A percentile compares a stretch with the other conserved stretches of the same genome.
phyloP scores from a whole-genome alignment of 345 rosid species.

The Populus davidiana region DNA sequence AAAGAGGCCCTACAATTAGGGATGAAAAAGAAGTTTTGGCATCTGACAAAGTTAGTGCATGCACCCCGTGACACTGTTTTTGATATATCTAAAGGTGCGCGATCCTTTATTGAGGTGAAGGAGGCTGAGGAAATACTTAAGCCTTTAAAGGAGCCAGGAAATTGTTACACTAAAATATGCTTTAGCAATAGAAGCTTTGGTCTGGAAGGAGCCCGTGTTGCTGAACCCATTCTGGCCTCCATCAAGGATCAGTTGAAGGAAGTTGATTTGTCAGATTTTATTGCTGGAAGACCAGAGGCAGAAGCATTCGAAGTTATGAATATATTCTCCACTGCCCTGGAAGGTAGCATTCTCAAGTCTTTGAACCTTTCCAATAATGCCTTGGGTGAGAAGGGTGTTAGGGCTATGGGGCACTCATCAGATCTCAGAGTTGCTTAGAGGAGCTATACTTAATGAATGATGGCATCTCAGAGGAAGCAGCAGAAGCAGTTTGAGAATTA shows the following conservation, averaged over 20 bases:
- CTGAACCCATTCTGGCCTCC: conserved; percentile 69
- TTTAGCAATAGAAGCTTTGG: conserved; percentile 92
- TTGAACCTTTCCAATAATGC: conserved; percentile 91
- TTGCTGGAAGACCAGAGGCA: conserved; percentile 81
- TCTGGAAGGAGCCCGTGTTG: conserved; percentile 69
- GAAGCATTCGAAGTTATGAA: conserved; percentile 89
- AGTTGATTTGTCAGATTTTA: conserved; percentile 83
- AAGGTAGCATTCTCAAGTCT: conserved; percentile 60
- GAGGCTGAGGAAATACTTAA: conserved; percentile 75
- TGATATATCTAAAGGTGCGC: conserved; percentile 69
- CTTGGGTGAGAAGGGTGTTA: conserved; percentile 88
- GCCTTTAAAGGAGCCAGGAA: conserved; percentile 71
- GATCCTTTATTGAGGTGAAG: conserved; percentile 68
- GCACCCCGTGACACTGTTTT: conserved; percentile 44
- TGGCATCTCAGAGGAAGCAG: conserved; percentile 95
- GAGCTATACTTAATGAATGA: conserved; percentile 82
- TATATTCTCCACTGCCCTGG: conserved; percentile 70
- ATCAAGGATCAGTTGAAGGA: conserved; percentile 72
- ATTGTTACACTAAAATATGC: conserved; percentile 73
- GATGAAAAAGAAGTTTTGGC: conserved; percentile 23
- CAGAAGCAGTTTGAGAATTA: conserved; percentile 68
- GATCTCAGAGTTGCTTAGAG: conserved; percentile 69
- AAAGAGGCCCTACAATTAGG: conserved; percentile 50
- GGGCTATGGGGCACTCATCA: conserved; percentile 69
- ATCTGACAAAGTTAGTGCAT: conserved; percentile 30